A percentile compares a stretch with the other conserved stretches of the same genome.
phyloP scores from a whole-genome alignment of 2,329 filamentous ascomycete species.

The Cadophora luteo-olivacea region DNA sequence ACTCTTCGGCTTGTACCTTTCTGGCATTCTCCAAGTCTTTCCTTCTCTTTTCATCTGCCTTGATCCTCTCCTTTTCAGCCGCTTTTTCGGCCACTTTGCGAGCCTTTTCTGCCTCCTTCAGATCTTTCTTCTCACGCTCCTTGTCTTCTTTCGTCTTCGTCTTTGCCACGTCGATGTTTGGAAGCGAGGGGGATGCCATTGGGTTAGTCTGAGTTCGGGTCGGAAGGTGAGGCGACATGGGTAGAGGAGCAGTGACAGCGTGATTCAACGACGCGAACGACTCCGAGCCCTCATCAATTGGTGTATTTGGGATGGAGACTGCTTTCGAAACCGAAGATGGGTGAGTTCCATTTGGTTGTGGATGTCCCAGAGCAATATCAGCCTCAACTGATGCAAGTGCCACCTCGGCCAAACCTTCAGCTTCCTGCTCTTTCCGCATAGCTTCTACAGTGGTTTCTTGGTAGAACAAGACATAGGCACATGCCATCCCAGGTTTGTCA shows the following conservation, averaged over 20 bases:
- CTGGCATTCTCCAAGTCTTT: constrained; percentile 42
- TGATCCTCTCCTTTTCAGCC: constrained; percentile 52
- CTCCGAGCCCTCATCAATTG: constrained; percentile 56
- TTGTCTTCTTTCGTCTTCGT: constrained; percentile 64
- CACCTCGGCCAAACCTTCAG: constrained; percentile 71
- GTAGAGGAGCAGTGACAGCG: constrained; percentile 61
- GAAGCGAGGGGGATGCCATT: constrained; percentile 40
- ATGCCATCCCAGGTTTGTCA: constrained; percentile 87
- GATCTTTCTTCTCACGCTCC: constrained; percentile 73
- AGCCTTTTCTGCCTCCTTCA: constrained; percentile 57
- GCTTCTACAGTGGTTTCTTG: constrained; percentile 82
- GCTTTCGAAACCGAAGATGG: constrained; percentile 55
- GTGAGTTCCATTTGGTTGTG: constrained; percentile 51
- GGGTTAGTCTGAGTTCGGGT: constrained; percentile 41
- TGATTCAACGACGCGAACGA: constrained; percentile 66
- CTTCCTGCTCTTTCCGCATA: constrained; percentile 79
- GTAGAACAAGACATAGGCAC: constrained; percentile 97
- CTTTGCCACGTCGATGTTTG: constrained; percentile 36
- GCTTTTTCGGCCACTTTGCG: constrained; percentile 44
- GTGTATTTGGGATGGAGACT: constrained; percentile 55
- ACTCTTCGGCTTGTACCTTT: constrained; percentile 57
- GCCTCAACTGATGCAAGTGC: constrained; percentile 62
- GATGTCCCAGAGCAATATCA: constrained; percentile 58
- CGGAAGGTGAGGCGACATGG: constrained; percentile 34
- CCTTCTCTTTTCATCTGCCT: constrained; percentile 54